These are phyloP conservation scores for Rhizoctonia solani DNA, from an alignment of 1,284 basidiomycete species.

Conservation along the genomic window DNA sequence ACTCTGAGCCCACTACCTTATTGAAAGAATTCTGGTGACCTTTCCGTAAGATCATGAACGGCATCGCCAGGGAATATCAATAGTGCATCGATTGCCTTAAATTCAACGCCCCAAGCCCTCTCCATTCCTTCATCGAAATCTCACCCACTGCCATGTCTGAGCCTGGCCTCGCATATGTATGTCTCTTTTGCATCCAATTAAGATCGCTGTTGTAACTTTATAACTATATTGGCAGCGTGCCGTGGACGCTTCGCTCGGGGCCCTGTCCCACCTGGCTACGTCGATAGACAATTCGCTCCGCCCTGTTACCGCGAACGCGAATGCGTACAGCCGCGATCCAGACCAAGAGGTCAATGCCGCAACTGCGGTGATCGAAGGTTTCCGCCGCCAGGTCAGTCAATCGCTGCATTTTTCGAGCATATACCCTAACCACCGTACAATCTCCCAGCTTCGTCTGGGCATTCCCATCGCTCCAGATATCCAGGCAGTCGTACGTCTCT, in stretches of 20 bases:
- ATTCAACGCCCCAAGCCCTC: background rate
- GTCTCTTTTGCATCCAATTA: background rate
- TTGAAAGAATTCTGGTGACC: conserved; percentile 4
- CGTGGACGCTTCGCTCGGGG: conserved; percentile 13
- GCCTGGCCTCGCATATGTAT: conserved; percentile 10
- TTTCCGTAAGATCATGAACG: background rate
- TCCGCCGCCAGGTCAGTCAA: conserved; percentile 7
- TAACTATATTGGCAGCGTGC: background rate
- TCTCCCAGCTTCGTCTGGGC: background rate
- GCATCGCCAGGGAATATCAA: too few species aligned
- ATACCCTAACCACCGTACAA: background rate
- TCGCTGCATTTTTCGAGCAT: background rate
- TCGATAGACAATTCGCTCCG: conserved; percentile 25
- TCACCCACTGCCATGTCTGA: conserved; percentile 6
- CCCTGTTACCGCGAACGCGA: conserved; percentile 6
- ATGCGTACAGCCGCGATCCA: conserved; percentile 4
- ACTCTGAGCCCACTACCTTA: too few species aligned
- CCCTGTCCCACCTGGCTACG: conserved; percentile 1
- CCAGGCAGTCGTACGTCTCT: background rate
- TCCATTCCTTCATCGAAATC: too few species aligned
- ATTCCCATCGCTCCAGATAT: background rate
- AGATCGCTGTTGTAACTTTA: background rate
- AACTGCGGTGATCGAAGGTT: conserved; percentile 8
- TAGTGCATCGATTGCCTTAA: background rate
- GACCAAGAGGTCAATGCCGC: conserved; percentile 32